phyloP scores from a whole-genome alignment of 805 yeast genomes.

The Starmerella powellii region DNA sequence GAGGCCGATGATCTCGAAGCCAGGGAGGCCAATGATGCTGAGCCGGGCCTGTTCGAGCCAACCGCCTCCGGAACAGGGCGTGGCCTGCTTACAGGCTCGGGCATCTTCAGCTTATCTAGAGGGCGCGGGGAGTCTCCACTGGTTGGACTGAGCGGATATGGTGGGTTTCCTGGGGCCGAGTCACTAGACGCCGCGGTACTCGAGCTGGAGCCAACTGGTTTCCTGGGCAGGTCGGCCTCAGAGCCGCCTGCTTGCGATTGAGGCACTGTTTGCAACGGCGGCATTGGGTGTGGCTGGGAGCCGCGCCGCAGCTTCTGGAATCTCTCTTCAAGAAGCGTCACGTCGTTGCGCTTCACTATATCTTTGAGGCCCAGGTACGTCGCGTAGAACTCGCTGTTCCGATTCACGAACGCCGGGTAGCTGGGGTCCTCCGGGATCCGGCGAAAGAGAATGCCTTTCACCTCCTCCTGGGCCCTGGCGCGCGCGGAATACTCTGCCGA shows the following conservation, averaged over 20 bases:
- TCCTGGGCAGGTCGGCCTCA: too few relatives aligned
- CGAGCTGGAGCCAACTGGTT: too few relatives aligned
- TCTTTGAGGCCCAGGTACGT: conserved; percentile 6
- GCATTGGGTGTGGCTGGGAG: conserved; percentile 5
- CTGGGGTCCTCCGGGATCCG: conserved; percentile 14
- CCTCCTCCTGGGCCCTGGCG: conserved; percentile 6
- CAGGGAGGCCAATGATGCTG: too few relatives aligned
- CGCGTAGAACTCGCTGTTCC: conserved; percentile 9
- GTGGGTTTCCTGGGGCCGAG: not conserved
- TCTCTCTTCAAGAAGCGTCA: conserved; percentile 13
- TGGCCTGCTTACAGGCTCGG: conserved; percentile 1
- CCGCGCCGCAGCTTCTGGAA: conserved; percentile 15
- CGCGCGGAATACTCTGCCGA: conserved; percentile 1
- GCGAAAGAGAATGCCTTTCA: conserved; percentile 7
- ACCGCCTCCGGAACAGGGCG: not conserved
- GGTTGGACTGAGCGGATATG: not conserved
- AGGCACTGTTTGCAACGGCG: not conserved
- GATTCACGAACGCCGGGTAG: conserved; percentile 3
- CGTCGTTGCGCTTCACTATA: conserved; percentile 8
- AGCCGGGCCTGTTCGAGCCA: too few relatives aligned
- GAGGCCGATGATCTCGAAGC: too few relatives aligned
- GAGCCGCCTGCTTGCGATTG: not conserved
- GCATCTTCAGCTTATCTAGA: not conserved
- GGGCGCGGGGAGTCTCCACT: too few relatives aligned
- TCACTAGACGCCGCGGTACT: too few relatives aligned